Conservation (phyloP, 371 early-diverging fungal genomes). For the Rhizopus microsporus region DNA sequence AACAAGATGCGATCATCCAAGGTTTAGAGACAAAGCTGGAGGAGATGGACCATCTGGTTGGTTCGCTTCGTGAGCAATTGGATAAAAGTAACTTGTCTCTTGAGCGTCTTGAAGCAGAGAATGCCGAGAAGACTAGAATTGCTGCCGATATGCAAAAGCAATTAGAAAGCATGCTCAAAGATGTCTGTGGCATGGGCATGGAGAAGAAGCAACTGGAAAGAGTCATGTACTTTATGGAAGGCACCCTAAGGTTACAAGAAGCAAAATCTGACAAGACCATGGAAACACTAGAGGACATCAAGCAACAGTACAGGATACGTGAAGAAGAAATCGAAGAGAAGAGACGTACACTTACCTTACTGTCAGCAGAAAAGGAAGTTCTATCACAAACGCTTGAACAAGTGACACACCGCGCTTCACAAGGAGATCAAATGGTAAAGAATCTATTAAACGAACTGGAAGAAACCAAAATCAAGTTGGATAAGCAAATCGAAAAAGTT, state of each 20-base stretch:
- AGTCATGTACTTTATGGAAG: conserved; percentile 36
- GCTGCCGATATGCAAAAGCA: conserved; percentile 27
- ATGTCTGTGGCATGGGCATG: conserved; percentile 30
- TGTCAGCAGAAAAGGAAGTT: conserved; percentile 28
- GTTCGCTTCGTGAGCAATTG: conserved; percentile 30
- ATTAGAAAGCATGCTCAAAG: conserved; percentile 28
- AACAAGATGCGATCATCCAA: conserved; percentile 44
- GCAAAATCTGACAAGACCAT: conserved; percentile 32
- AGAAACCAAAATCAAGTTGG: conserved; percentile 14
- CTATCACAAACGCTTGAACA: conserved; percentile 21
- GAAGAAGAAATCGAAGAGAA: conserved; percentile 37
- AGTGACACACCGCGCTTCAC: conserved; percentile 24
- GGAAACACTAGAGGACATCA: conserved; percentile 33
- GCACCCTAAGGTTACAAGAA: conserved; percentile 35
- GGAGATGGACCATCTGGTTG: conserved; percentile 35
- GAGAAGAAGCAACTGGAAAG: conserved; percentile 39
- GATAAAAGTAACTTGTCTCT: conserved; percentile 33
- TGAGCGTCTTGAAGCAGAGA: conserved; percentile 26
- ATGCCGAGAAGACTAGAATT: conserved; percentile 21
- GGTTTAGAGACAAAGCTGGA: conserved; percentile 35
- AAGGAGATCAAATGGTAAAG: conserved; percentile 21
- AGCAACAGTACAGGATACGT: conserved; percentile 28
- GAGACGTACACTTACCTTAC: conserved; percentile 17
- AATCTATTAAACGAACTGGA: conserved; percentile 17
- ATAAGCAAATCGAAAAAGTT: conserved; percentile 9